Percentiles rank a stretch among this genome's conserved stretches.
Evolutionary conservation across 306 rosid species (phyloP).

Genomic region (Rubus idaeus): DNA sequence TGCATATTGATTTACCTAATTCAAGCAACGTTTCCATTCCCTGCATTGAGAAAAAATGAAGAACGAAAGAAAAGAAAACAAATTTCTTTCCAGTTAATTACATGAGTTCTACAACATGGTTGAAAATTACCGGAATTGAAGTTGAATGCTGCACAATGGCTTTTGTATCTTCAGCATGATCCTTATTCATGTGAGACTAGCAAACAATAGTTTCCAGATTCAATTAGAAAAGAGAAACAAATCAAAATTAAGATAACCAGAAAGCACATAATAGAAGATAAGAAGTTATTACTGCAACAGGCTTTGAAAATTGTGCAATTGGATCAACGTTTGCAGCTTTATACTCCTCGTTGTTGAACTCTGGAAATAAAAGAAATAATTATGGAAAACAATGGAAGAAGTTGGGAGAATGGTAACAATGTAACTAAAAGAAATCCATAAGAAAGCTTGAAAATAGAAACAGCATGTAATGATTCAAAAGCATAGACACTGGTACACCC

Average conservation of each 20-base stretch:
- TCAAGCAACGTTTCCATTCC: slow-evolving; percentile 7
- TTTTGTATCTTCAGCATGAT: slow-evolving; percentile 91
- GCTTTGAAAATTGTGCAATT: slow-evolving; percentile 87
- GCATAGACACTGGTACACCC: no score
- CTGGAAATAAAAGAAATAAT: slow-evolving; percentile 34
- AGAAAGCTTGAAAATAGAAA: no score
- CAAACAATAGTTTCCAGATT: slow-evolving; percentile 20
- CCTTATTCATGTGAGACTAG: slow-evolving; percentile 97
- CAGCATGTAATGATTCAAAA: no score
- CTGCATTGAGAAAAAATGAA: neutral
- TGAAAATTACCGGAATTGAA: slow-evolving; percentile 63
- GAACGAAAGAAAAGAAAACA: slow-evolving; percentile 1
- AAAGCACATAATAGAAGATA: slow-evolving; percentile 15
- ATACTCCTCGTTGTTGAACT: slow-evolving; percentile 66
- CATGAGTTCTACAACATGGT: slow-evolving; percentile 13
- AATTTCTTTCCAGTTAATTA: slow-evolving; percentile 12
- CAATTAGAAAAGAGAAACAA: slow-evolving; percentile 17
- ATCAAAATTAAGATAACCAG: slow-evolving; percentile 16
- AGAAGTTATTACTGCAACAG: slow-evolving; percentile 67
- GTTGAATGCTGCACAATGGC: slow-evolving; percentile 83
- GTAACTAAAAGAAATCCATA: neutral
- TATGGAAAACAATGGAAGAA: slow-evolving; percentile 13
- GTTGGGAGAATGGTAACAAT: slow-evolving; percentile 4
- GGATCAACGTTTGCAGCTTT: slow-evolving; percentile 85
- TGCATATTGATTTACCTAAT: neutral